Conservation (phyloP, 2,329 filamentous ascomycete genomes). For the Fusarium udum region DNA sequence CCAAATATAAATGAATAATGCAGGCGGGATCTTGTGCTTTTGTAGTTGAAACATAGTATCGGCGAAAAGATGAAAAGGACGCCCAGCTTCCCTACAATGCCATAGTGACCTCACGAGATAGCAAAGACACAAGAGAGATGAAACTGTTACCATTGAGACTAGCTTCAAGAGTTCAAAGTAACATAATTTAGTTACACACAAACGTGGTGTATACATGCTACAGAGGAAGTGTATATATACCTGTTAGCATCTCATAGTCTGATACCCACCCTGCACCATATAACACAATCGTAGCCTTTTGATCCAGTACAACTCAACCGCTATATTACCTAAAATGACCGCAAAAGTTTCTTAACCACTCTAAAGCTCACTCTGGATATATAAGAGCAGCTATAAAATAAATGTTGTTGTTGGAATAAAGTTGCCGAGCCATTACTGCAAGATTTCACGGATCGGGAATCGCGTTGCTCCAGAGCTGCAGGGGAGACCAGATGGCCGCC, state of each 20-base stretch:
- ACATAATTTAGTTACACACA: not conserved
- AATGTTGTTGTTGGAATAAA: constrained; percentile 28
- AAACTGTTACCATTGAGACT: not conserved
- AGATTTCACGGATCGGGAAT: constrained; percentile 35
- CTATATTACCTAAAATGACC: not conserved
- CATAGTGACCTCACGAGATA: not conserved
- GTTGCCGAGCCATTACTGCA: constrained; percentile 34
- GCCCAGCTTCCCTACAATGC: not conserved
- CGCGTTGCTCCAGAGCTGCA: constrained; percentile 13
- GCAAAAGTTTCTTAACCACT: not conserved
- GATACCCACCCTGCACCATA: not conserved
- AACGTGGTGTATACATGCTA: not conserved
- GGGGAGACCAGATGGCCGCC: not conserved
- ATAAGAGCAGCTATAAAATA: not conserved
- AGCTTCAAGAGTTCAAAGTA: not conserved
- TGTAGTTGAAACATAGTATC: not conserved
- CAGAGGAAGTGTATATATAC: not conserved
- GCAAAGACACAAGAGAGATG: not conserved
- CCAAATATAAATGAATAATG: no score
- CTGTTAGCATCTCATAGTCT: not conserved
- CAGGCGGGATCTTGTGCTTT: not conserved
- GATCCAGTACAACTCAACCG: not conserved
- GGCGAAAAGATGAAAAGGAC: not conserved
- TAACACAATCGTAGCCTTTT: not conserved
- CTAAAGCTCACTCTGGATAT: not conserved